Evolutionary conservation across 331 rosid genomes (phyloP).

Genomic region (Quercus phellos): DNA sequence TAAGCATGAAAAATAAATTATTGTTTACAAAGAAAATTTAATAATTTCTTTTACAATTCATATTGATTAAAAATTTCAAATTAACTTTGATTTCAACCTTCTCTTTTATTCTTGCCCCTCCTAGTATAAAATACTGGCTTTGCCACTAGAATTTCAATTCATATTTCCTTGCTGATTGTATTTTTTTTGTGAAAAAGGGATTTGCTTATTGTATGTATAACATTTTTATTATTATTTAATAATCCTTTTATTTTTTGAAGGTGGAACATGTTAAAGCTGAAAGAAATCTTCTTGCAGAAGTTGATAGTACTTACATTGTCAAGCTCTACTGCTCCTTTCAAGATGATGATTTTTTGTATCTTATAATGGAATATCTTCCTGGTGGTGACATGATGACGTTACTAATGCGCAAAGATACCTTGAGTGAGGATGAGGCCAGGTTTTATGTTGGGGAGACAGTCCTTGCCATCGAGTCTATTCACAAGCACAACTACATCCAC

Average conservation of each 20-base stretch:
- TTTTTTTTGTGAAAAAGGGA: background rate
- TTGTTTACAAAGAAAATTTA: too few relatives aligned
- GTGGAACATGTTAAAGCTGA: conserved; percentile 99
- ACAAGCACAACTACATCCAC: conserved; percentile 91
- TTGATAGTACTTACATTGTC: conserved; percentile 91
- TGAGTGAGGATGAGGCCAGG: conserved; percentile 87
- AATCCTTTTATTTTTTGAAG: conserved; percentile 25
- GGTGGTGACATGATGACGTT: conserved; percentile 99
- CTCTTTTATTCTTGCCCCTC: too few relatives aligned
- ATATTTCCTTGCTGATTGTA: background rate
- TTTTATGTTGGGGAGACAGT: conserved; percentile 97
- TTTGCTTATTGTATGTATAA: background rate
- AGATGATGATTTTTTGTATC: conserved; percentile 88
- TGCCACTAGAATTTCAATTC: background rate
- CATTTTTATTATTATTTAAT: background rate
- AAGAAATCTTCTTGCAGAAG: conserved; percentile 96
- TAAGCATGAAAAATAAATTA: too few relatives aligned
- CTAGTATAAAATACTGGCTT: too few relatives aligned
- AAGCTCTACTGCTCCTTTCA: conserved; percentile 93
- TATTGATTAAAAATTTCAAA: too few relatives aligned
- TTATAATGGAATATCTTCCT: conserved; percentile 97
- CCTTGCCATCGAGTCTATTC: conserved; percentile 92
- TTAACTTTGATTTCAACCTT: too few relatives aligned
- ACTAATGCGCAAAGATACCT: conserved; percentile 89
- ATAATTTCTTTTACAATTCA: too few relatives aligned